Evolutionary conservation across 2,329 filamentous ascomycete genomes (phyloP), one percentile per base, ranked within the genome.

Genomic region (Aspergillus hiratsukae): DNA sequence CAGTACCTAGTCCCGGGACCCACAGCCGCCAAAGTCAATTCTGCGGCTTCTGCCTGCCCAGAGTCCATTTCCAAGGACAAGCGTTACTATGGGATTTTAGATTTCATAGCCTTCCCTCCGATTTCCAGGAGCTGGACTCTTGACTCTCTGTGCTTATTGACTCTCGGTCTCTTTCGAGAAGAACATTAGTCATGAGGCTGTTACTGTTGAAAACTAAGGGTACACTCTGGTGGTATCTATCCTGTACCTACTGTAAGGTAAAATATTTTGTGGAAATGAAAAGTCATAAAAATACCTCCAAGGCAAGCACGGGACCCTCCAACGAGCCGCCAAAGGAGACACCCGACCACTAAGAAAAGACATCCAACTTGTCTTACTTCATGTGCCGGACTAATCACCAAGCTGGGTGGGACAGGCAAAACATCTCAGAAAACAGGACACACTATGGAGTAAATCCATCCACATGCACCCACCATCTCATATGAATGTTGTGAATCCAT

Each of bases 331-430:
- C 31, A 17, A 37, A 23, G 19, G 19, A 45, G 41, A 45, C 41
- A 23, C 21, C 41, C 11, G 41, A 14, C 41, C 41, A 45, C 41
- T 45, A 10, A 45, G 19, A 23, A 10, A 23, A 17, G 11, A 46
- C n/a, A 14, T 46, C 43, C 51, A 52, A 51, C 21, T 21, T 56
- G 54, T 56, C 54, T 56, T 49, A 56, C 54, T 4, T 10, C 9
- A 19, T 45, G 23, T 23, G 19, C 10, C 5, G 41, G 21, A 45
- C 41, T 23, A 45, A 35, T 35, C 31, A 35, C 31, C 11, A 35
- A 35, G 31, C 11, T 1, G 5, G 31, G 4, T 4, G 29, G 29
- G 6, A 35, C 14, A 35, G 17, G 17, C 31, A 17, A 11, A 17
- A 17, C 31, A 14, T 9, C 31, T 35, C 5, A 17, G 31, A 17